phyloP scores from a whole-genome alignment of 2,329 filamentous ascomycete species.

The Stagonosporopsis tanaceti region DNA sequence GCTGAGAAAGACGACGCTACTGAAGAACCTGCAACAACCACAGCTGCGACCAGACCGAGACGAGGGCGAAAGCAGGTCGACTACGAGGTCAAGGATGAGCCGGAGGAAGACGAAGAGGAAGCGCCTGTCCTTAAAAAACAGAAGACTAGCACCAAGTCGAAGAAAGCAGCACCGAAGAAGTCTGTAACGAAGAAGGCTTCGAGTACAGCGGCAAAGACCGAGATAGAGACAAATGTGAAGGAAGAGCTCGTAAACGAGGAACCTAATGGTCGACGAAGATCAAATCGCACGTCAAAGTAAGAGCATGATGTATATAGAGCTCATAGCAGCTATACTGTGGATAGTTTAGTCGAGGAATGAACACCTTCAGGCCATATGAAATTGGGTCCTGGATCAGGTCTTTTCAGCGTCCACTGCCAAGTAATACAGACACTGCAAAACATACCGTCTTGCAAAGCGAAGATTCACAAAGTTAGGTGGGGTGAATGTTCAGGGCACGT shows the following conservation, averaged over 20 bases:
- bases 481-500: slow-evolving; percentile 28
- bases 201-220: slow-evolving; percentile 24
- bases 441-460: not conserved
- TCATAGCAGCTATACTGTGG: not conserved
- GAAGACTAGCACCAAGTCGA: slow-evolving; percentile 22
- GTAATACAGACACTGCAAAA: not conserved
- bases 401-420: not conserved
- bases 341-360: not conserved
- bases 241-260: slow-evolving; percentile 27
- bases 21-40: slow-evolving; percentile 10
- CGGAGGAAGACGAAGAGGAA: slow-evolving; percentile 39
- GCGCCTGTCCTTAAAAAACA: slow-evolving; percentile 34
- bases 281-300: slow-evolving; percentile 32
- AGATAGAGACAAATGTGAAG: slow-evolving; percentile 9
- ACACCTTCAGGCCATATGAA: too few species aligned
- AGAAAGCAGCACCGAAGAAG: not conserved
- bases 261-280: slow-evolving; percentile 30
- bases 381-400: not conserved
- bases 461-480: not conserved
- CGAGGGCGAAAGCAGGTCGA: slow-evolving; percentile 33
- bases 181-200: not conserved
- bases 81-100: slow-evolving; percentile 28
- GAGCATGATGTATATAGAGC: not conserved
- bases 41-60: slow-evolving; percentile 22
- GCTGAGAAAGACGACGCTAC: slow-evolving; percentile 13